A percentile compares a stretch with the other conserved stretches of the same genome.
Evolutionary conservation across 805 yeast genomes (phyloP).

Genomic region (Sungouiella thailandica): DNA sequence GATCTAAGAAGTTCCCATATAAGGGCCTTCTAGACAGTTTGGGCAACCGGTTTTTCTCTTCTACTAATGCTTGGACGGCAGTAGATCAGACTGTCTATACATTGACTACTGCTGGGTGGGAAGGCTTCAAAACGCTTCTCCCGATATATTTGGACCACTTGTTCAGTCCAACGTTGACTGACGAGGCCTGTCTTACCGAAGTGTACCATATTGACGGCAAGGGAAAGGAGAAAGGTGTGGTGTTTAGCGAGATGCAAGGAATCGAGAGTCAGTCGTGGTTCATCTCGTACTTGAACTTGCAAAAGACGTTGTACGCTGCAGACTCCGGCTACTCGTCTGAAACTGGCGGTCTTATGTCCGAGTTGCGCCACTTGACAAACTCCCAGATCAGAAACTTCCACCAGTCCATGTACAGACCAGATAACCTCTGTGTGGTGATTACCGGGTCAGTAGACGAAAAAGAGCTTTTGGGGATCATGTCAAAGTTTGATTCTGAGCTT

Average conservation of each 20-base stretch:
- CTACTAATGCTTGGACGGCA: constrained; percentile 96
- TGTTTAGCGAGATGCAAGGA: constrained; percentile 95
- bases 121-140: constrained; percentile 76
- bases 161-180: constrained; percentile 78
- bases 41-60: constrained; percentile 77
- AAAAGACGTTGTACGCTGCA: constrained; percentile 48
- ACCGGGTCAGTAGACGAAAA: constrained; percentile 80
- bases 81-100: constrained; percentile 95
- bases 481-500: constrained; percentile 55
- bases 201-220: constrained; percentile 91
- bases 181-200: constrained; percentile 88
- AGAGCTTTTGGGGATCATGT: constrained; percentile 60
- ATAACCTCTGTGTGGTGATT: constrained; percentile 75
- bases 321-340: constrained; percentile 85
- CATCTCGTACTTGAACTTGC: constrained; percentile 53
- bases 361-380: constrained; percentile 67
- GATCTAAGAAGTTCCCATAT: constrained; percentile 82
- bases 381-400: constrained; percentile 78
- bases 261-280: constrained; percentile 77
- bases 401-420: constrained; percentile 65
- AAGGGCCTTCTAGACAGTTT: constrained; percentile 86
- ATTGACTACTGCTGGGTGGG: constrained; percentile 91
- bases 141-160: constrained; percentile 91
- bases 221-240: constrained; percentile 93
- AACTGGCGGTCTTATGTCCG: constrained; percentile 85